Conservation (phyloP, 805 yeast species). For the Pichia paraexigua region DNA sequence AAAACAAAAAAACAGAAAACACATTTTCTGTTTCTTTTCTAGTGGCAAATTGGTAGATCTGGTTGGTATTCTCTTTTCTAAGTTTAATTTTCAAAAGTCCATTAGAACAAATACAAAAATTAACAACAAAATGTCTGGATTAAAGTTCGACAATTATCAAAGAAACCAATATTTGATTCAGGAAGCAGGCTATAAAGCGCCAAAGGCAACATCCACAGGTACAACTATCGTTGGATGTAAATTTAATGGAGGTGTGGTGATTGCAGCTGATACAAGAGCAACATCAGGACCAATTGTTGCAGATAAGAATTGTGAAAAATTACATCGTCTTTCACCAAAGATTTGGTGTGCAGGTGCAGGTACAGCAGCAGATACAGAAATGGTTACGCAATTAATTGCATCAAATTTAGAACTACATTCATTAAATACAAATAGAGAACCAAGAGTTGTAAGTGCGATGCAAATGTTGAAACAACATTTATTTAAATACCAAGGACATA, state of each 20-base stretch:
- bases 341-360: conserved; percentile 99
- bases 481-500: conserved; percentile 93
- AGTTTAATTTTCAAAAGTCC: not conserved
- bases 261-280: conserved; percentile 98
- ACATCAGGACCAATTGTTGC: conserved; percentile 96
- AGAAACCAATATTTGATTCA: conserved; percentile 72
- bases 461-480: conserved; percentile 92
- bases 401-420: conserved; percentile 89
- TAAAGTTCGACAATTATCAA: conserved; percentile 87
- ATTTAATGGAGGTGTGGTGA: conserved; percentile 88
- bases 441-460: conserved; percentile 88
- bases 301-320: conserved; percentile 94
- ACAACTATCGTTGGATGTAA: conserved; percentile 98
- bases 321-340: conserved; percentile 80
- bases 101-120: not conserved
- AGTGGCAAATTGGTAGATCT: not conserved
- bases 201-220: conserved; percentile 94
- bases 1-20: not conserved
- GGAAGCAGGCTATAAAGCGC: conserved; percentile 60
- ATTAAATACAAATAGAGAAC: conserved; percentile 73
- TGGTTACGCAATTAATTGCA: conserved; percentile 89
- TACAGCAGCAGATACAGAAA: conserved; percentile 99
- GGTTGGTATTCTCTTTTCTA: not conserved
- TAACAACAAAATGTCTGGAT: conserved; percentile 60
- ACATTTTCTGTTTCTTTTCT: not conserved